phyloP scores from a whole-genome alignment of 1,284 basidiomycete species.

The Inonotus obliquus region DNA sequence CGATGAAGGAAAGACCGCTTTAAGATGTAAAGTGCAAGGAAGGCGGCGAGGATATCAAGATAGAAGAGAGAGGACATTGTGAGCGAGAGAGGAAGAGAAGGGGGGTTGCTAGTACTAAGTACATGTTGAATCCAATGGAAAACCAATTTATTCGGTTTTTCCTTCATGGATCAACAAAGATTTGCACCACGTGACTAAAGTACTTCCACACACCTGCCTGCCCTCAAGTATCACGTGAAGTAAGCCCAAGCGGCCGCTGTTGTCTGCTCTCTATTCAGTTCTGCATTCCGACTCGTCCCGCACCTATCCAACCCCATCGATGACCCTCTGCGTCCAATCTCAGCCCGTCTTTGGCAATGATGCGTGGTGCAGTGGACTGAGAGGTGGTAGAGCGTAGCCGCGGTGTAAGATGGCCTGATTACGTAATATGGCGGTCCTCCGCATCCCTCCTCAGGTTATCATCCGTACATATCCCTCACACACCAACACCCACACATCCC shows the following conservation, averaged over 20 bases:
- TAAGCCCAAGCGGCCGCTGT: neutral
- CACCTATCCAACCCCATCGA: neutral
- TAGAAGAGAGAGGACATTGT: conserved; percentile 2
- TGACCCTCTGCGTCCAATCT: neutral
- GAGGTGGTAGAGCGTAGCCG: neutral
- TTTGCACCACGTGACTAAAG: neutral
- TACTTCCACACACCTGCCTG: neutral
- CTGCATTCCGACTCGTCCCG: neutral
- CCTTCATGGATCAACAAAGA: too few species aligned
- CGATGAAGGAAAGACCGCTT: neutral
- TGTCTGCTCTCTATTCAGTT: neutral
- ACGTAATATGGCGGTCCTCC: neutral
- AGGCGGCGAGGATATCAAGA: conserved; percentile 9
- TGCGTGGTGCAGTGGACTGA: too few species aligned
- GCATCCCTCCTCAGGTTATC: neutral
- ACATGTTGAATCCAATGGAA: too few species aligned
- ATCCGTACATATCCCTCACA: neutral
- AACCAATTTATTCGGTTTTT: too few species aligned
- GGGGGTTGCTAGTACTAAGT: neutral
- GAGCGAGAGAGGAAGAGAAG: neutral
- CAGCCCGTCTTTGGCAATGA: too few species aligned
- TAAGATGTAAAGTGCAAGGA: conserved; percentile 8
- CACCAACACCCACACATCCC: neutral
- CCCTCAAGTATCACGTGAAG: neutral
- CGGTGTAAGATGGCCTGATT: neutral